Evolutionary conservation across 495 filamentous ascomycete genomes (phyloP), one percentile per base, ranked within the genome.

Genomic region (Penicillium samsonianum): DNA sequence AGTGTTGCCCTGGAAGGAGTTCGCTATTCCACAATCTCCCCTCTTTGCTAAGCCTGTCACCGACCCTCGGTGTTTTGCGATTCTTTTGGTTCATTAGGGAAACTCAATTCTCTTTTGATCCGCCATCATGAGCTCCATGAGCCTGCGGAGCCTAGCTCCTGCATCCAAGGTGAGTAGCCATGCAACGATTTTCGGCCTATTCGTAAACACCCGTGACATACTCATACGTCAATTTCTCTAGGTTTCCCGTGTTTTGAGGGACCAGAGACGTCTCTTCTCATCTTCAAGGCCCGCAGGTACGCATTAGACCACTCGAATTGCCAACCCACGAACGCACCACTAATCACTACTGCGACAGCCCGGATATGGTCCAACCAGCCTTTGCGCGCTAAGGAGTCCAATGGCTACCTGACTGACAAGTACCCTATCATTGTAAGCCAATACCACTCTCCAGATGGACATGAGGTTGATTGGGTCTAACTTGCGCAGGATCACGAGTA

Each of bases 321-420:
- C 59, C 30, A 38, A 19, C 35, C 48, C 41, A 53, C 51, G 23
- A 50, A 50, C 43, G 53, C 44, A 49, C 55, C 37, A 57, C 69
- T 73, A 65, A 71, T 80, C 74, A 59, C 28, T 55, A 57, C 59
- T 62, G 58, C 59, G 42, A 58, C 55, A 88, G 84, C 88, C 59
- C 80, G 88, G 68, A 91, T 98, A 66, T 91, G 93, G 71, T 84
- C 88, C 59, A 90, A 84, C 75, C 82, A 86, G 60, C 90, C 89
- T 47, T 79, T 98, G 64, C 89, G 92, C 66, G 94, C 92, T 35
- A 95, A 93, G 78, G 93, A 96, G 78, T 90, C 91, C 51, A 87
- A 87, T 52, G 84, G 89, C 30, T 88, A 90, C 67, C 80, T 96
- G 61, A 87, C 84, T 72, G 84, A 81, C 70, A 92, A 94, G 73